These are phyloP conservation scores for Carnegiea gigantea DNA, from an alignment of 179 eudicot species.

Conservation along the genomic window DNA sequence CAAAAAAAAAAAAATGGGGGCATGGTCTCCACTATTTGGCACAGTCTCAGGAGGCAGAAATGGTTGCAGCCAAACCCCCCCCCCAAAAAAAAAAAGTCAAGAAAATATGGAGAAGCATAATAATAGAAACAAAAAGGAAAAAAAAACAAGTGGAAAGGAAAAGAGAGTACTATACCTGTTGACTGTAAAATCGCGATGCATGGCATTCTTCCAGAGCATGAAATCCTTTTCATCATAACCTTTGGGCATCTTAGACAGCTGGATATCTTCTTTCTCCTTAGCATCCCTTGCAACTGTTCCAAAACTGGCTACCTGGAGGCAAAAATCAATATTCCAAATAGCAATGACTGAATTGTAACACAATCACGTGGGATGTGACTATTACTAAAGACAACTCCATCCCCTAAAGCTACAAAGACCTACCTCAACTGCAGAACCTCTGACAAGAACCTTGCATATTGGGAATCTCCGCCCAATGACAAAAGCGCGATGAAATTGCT, in stretches of 20 bases:
- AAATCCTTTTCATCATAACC: slow-evolving; percentile 55
- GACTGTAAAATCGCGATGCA: slow-evolving; percentile 83
- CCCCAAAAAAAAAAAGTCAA: neutral
- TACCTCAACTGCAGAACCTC: slow-evolving; percentile 72
- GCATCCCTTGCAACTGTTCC: slow-evolving; percentile 45
- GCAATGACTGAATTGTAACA: neutral
- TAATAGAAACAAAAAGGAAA: neutral
- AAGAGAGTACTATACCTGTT: slow-evolving; percentile 53
- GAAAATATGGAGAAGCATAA: neutral
- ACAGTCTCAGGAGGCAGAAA: neutral
- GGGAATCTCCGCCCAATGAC: slow-evolving; percentile 87
- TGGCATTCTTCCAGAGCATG: slow-evolving; percentile 61
- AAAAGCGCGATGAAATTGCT: slow-evolving; percentile 45
- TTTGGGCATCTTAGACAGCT: slow-evolving; percentile 34
- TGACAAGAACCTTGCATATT: slow-evolving; percentile 65
- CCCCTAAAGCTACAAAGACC: slow-evolving; percentile 22
- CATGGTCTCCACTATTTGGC: no score
- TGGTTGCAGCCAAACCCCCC: neutral
- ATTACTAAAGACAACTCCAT: neutral
- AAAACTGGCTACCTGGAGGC: slow-evolving; percentile 83
- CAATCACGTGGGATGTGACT: neutral
- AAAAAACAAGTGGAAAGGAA: neutral
- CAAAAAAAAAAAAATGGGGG: no score
- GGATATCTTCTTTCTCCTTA: slow-evolving; percentile 29
- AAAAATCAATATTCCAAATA: neutral